A percentile compares a stretch with the other conserved stretches of the same genome.
Evolutionary conservation across 2,329 filamentous ascomycete genomes (phyloP).

Genomic region (Claviceps arundinis): DNA sequence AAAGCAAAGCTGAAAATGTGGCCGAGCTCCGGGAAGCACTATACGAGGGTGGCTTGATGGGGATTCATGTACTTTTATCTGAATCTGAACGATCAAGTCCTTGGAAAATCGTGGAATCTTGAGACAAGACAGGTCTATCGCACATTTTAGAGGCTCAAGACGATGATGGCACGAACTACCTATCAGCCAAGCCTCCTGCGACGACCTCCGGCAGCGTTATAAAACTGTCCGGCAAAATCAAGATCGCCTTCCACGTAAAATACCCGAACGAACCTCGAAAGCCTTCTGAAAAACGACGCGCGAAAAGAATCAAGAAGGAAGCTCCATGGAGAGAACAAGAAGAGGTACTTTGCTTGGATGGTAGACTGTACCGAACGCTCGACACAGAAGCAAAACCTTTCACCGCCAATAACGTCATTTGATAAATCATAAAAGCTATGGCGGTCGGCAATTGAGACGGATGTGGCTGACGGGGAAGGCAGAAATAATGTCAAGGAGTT

Average conservation of each 20-base stretch:
- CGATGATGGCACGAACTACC: too few relatives aligned
- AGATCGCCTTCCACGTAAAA: slow-evolving; percentile 15
- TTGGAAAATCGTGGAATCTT: slow-evolving; percentile 23
- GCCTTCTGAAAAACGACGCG: slow-evolving; percentile 12
- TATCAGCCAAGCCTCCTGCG: too few relatives aligned
- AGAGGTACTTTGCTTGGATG: slow-evolving; percentile 9
- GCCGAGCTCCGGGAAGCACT: not conserved
- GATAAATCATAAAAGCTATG: too few relatives aligned
- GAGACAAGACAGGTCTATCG: slow-evolving; percentile 10
- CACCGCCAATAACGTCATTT: too few relatives aligned
- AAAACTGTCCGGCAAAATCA: slow-evolving; percentile 19
- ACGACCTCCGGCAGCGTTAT: slow-evolving; percentile 18
- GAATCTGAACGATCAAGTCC: slow-evolving; percentile 20
- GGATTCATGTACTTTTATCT: slow-evolving; percentile 6
- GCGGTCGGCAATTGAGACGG: too few relatives aligned
- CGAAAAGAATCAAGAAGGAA: not conserved
- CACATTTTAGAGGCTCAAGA: too few relatives aligned
- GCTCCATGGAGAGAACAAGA: too few relatives aligned
- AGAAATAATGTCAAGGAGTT: too few relatives aligned
- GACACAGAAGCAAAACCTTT: slow-evolving; percentile 6
- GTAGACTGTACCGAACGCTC: slow-evolving; percentile 9
- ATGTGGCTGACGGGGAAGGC: too few relatives aligned
- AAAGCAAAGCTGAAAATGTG: not conserved
- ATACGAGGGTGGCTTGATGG: not conserved
- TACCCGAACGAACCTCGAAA: slow-evolving; percentile 24